phyloP scores from a whole-genome alignment of 352 stramenopile species.

The Phytophthora boehmeriae region DNA sequence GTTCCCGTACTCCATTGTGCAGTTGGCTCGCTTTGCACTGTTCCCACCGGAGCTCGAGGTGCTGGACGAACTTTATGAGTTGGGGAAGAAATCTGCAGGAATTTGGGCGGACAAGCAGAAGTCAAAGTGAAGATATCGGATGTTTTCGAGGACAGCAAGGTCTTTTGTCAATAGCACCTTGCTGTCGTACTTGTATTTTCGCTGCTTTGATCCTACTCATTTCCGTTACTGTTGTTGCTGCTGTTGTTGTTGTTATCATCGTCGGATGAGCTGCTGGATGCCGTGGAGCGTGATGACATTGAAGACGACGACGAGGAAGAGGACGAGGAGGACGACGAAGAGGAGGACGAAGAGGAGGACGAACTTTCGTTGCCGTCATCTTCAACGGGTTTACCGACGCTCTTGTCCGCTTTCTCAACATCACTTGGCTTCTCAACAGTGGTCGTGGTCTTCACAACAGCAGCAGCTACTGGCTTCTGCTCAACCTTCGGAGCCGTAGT shows the following conservation, averaged over 20 bases:
- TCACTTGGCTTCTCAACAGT: slow-evolving; percentile 4
- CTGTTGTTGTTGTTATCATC: slow-evolving; percentile 25
- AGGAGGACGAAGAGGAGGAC: slow-evolving; percentile 50
- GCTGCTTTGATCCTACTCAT: neutral
- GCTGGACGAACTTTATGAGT: slow-evolving; percentile 71
- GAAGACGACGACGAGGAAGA: slow-evolving; percentile 49
- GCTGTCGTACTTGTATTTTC: neutral
- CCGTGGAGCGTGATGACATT: slow-evolving; percentile 42
- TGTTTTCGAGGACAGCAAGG: slow-evolving; percentile 12
- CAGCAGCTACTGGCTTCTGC: slow-evolving; percentile 11
- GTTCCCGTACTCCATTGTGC: slow-evolving; percentile 63
- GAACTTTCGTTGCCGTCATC: slow-evolving; percentile 58
- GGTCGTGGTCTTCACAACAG: slow-evolving; percentile 20
- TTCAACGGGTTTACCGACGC: slow-evolving; percentile 22
- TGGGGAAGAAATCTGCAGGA: slow-evolving; percentile 52
- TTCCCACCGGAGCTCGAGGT: slow-evolving; percentile 58
- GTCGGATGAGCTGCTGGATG: slow-evolving; percentile 60
- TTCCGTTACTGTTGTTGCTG: slow-evolving; percentile 8
- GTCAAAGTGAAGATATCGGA: slow-evolving; percentile 8
- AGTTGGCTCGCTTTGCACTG: slow-evolving; percentile 62
- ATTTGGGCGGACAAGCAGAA: slow-evolving; percentile 52
- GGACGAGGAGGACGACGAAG: slow-evolving; percentile 47
- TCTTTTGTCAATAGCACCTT: neutral
- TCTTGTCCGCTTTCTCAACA: slow-evolving; percentile 24
- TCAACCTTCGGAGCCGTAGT: slow-evolving; percentile 9